Evolutionary conservation across 257 asterid species (phyloP).

Genomic region (Solanum medicagineum): DNA sequence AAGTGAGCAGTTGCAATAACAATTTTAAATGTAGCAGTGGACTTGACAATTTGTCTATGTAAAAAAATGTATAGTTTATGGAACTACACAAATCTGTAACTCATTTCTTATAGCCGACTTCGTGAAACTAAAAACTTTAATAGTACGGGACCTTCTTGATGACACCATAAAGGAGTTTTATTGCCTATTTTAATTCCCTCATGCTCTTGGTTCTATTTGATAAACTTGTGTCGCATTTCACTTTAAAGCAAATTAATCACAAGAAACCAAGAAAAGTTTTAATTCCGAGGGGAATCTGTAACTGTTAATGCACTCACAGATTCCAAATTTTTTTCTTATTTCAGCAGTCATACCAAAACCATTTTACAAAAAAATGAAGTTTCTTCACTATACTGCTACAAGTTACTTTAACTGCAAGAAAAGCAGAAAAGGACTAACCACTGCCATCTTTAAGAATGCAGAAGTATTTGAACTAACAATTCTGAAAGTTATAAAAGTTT

Average conservation of each 20-base stretch:
- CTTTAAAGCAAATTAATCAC: neutral
- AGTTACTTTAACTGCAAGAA: neutral
- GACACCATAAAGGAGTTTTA: neutral
- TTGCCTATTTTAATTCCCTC: neutral
- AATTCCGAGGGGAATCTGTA: neutral
- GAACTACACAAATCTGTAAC: neutral
- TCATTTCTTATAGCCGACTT: neutral
- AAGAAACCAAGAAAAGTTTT: neutral
- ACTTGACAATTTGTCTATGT: neutral
- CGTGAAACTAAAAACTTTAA: neutral
- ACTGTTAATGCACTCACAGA: neutral
- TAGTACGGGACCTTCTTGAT: neutral
- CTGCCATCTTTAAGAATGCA: neutral
- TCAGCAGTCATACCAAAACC: neutral
- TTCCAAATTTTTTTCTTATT: neutral
- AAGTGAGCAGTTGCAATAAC: neutral
- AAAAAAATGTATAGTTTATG: neutral
- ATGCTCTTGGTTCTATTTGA: neutral
- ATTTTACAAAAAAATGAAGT: neutral
- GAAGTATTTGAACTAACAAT: neutral
- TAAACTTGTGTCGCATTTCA: neutral
- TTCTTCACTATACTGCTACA: neutral
- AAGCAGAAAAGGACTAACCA: neutral
- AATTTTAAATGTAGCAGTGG: neutral
- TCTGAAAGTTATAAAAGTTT: neutral